Conservation (phyloP, 768 basidiomycete species). For the Gelatoporia subvermispora region DNA sequence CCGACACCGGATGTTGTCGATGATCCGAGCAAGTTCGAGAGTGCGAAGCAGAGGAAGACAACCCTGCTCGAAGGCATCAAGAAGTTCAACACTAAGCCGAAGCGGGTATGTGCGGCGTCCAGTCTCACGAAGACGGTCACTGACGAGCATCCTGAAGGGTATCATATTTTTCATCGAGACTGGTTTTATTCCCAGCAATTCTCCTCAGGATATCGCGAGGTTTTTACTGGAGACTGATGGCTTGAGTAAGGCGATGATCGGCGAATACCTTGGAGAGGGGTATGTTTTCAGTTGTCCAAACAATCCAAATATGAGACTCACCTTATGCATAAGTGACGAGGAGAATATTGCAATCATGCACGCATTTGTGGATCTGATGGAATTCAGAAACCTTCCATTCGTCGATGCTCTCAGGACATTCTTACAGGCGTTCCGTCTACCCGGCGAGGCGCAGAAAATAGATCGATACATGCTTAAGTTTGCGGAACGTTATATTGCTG, state of each 20-base stretch:
- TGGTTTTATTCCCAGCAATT: constrained; percentile 74
- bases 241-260: constrained; percentile 91
- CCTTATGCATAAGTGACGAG: constrained; percentile 58
- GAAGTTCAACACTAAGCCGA: constrained; percentile 99
- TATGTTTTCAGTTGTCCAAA: constrained; percentile 33
- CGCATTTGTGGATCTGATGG: constrained; percentile 89
- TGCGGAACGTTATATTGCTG: constrained; percentile 91
- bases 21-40: constrained; percentile 90
- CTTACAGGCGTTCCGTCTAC: constrained; percentile 92
- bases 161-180: constrained; percentile 83
- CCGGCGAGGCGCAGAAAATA: constrained; percentile 97
- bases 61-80: constrained; percentile 92
- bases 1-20: constrained; percentile 79
- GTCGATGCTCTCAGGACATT: constrained; percentile 87
- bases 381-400: constrained; percentile 78
- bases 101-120: constrained; percentile 53
- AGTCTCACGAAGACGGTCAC: neutral
- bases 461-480: constrained; percentile 99
- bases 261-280: constrained; percentile 98
- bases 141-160: constrained; percentile 48
- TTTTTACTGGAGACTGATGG: constrained; percentile 91
- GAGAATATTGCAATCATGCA: constrained; percentile 93
- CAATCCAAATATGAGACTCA: neutral
- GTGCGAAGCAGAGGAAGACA: constrained; percentile 94
- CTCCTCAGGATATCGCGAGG: constrained; percentile 73